These are phyloP conservation scores for Gaeumannomyces sp. DNA, from an alignment of 2,329 filamentous ascomycete species.

Conservation along the genomic window DNA sequence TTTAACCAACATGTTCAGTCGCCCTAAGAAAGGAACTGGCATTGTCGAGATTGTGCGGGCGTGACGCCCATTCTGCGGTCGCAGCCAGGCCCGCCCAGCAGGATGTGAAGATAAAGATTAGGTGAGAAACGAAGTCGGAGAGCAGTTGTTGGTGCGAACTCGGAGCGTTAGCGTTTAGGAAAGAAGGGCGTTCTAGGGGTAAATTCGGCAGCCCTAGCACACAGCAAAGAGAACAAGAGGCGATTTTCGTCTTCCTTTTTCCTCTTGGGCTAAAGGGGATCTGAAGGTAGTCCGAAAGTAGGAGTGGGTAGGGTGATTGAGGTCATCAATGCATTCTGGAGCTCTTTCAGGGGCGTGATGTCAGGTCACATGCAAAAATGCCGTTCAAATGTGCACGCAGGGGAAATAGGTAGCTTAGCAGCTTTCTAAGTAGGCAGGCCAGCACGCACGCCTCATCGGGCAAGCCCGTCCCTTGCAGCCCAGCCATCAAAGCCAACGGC, in stretches of 20 bases:
- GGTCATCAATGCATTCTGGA: not conserved
- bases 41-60: conserved; percentile 26
- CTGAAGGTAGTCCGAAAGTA: not conserved
- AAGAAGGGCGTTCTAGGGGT: not conserved
- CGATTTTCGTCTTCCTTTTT: not conserved
- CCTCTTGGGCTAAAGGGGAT: not conserved
- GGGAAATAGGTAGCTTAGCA: not conserved
- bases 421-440: too few species aligned
- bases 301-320: not conserved
- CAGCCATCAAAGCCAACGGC: not conserved
- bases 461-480: not conserved
- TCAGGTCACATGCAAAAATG: conserved; percentile 1
- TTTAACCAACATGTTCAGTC: conserved; percentile 39
- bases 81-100: conserved; percentile 2
- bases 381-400: not conserved
- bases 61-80: not conserved
- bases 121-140: not conserved
- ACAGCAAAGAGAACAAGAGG: not conserved
- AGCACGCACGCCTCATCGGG: not conserved
- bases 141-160: not conserved
- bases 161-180: not conserved
- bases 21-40: conserved; percentile 47
- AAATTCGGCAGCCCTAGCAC: not conserved
- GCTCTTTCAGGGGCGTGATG: not conserved
- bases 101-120: not conserved